These are phyloP conservation scores for Theileria sp. DNA, from an alignment of 169 alveolate species.

Conservation along the genomic window DNA sequence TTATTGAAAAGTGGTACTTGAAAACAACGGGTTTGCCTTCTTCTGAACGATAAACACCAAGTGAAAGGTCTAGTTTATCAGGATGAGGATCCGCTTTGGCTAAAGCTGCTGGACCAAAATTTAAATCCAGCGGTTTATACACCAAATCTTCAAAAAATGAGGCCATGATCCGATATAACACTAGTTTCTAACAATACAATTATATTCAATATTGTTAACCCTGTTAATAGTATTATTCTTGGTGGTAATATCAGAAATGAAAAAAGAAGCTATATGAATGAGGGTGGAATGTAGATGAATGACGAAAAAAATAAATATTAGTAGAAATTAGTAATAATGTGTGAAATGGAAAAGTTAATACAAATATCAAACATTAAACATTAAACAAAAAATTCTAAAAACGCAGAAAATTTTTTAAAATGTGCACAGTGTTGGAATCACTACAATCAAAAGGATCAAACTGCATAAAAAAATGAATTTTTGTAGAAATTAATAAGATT, in stretches of 20 bases:
- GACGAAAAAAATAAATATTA: neutral
- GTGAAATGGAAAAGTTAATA: neutral
- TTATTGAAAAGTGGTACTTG: conserved; percentile 29
- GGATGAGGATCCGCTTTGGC: conserved; percentile 59
- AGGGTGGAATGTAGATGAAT: neutral
- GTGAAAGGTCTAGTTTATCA: conserved; percentile 50
- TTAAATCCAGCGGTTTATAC: conserved; percentile 35
- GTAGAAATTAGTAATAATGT: neutral
- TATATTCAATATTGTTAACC: neutral
- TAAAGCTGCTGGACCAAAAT: conserved; percentile 44
- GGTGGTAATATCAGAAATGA: neutral
- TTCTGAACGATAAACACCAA: conserved; percentile 51
- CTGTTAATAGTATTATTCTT: neutral
- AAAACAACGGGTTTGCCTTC: conserved; percentile 48
- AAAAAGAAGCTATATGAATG: neutral
- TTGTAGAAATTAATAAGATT: too few species aligned
- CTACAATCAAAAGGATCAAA: neutral
- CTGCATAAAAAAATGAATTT: neutral
- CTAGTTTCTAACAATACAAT: neutral
- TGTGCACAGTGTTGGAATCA: neutral
- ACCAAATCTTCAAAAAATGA: conserved; percentile 33
- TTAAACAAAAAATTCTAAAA: too few species aligned
- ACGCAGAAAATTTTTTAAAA: neutral
- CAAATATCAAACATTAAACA: neutral
- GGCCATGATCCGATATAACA: neutral